Evolutionary conservation across 352 stramenopile genomes (phyloP), one percentile per base, ranked within the genome.

Genomic region (Aphanomyces astaci): DNA sequence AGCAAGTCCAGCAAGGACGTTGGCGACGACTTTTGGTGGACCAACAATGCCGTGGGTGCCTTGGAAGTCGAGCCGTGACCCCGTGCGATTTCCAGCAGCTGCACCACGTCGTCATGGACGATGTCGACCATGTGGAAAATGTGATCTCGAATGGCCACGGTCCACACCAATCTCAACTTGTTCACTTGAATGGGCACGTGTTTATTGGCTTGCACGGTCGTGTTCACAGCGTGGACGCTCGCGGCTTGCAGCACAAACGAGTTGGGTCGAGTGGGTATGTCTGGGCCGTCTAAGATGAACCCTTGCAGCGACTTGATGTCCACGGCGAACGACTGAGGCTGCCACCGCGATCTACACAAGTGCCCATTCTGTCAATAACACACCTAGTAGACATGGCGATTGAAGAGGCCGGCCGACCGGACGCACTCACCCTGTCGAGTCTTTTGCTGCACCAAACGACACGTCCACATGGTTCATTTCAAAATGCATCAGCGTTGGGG

Each of bases 81-180:
- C 57, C 32, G 56, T 13, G 33, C 24, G 1, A 60, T 69, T 15
- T 87, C 79, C 7, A 76, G 28, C 15, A 91, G 73, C 0, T 76
- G 55, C 5, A 79, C 74, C 0, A 90, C 24, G 51, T 75, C 88
- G 31, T 89, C 80, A 1, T 84, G 46, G 0, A 75, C 77, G 0
- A 86, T 78, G 0, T 79, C 73, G 10, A 86, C 76, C 73, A 89
- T 89, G 60, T 91, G 83, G 53, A 90, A 90, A 0, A 85, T 73
- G 9, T 73, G 77, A 60, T 94, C 84, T 30, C 86, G 78, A 17
- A 83, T 89, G 63, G 88, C 79, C 43, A 94, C 70, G 1, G 83
- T 92, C 86, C 86, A 94, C 5, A 91, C 60, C 1, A 94, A 66
- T 55, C 87, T 88, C 80, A 92, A 89, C 0, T 84, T 82, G 48